Evolutionary conservation across 306 rosid genomes (phyloP).

Genomic region (Fragaria nilgerrensis): DNA sequence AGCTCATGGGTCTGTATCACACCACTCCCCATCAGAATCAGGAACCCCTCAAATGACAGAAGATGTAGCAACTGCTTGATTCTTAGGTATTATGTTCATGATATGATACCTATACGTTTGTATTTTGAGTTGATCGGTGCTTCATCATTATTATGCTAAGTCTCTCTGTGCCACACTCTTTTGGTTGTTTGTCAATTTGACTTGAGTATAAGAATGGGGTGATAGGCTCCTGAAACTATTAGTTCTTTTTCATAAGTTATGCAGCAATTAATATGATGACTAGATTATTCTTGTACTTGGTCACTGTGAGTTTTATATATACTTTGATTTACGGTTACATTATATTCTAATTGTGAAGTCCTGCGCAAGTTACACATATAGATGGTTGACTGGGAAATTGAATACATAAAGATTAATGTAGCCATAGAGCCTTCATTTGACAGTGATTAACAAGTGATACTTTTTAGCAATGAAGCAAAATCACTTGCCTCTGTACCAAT

Average conservation of each 20-base stretch:
- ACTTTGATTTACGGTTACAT: not conserved
- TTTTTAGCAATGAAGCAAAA: too few species aligned
- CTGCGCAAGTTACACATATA: not conserved
- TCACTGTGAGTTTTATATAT: slow-evolving; percentile 13
- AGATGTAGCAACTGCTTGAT: slow-evolving; percentile 39
- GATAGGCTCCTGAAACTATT: slow-evolving; percentile 23
- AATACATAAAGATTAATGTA: too few species aligned
- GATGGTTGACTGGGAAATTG: not conserved
- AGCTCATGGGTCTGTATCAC: slow-evolving; percentile 33
- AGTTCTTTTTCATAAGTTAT: slow-evolving; percentile 23
- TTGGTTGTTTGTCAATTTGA: slow-evolving; percentile 4
- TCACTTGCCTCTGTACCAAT: too few species aligned
- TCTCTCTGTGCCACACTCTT: slow-evolving; percentile 13
- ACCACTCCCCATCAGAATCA: slow-evolving; percentile 38
- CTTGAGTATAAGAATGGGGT: slow-evolving; percentile 11
- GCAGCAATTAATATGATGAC: slow-evolving; percentile 9
- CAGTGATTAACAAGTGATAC: too few species aligned
- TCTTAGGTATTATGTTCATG: slow-evolving; percentile 21
- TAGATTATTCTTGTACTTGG: slow-evolving; percentile 36
- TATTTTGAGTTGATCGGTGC: slow-evolving; percentile 21
- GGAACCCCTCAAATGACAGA: slow-evolving; percentile 40
- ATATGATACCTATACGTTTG: slow-evolving; percentile 9
- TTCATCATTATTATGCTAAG: slow-evolving; percentile 9
- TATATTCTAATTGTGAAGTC: not conserved
- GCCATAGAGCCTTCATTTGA: too few species aligned